Percentiles rank a stretch among this genome's conserved stretches.
phyloP scores from a whole-genome alignment of 164 flowering plant genomes.

The Piper betle region DNA sequence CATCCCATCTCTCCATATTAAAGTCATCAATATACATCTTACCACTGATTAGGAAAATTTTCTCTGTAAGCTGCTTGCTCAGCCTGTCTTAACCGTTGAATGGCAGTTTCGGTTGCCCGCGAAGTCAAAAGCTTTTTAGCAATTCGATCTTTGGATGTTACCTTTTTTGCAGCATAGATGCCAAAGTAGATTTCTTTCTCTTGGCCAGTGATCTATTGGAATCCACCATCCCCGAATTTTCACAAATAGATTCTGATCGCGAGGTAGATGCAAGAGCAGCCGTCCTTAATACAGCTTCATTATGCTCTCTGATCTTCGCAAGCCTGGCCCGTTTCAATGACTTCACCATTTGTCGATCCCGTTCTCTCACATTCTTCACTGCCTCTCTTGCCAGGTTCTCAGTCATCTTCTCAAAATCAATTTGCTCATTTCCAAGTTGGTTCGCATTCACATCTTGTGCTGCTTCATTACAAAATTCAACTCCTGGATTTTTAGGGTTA shows the following conservation, averaged over 20 bases:
- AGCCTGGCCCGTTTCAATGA: conserved; percentile 61
- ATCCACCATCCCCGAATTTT: conserved; percentile 17
- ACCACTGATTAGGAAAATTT: conserved; percentile 85
- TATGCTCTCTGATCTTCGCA: conserved; percentile 72
- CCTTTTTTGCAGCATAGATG: conserved; percentile 82
- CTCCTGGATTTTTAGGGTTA: conserved; percentile 29
- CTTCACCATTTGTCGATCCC: conserved; percentile 48
- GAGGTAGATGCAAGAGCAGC: conserved; percentile 85
- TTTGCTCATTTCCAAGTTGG: neutral
- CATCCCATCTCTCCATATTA: no score
- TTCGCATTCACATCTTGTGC: neutral
- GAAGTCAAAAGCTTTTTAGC: conserved; percentile 42
- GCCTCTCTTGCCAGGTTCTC: conserved; percentile 61
- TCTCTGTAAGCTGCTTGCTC: conserved; percentile 63
- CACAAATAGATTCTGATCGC: conserved; percentile 38
- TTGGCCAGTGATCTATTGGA: conserved; percentile 7
- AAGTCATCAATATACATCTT: conserved; percentile 3
- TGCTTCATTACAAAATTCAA: conserved; percentile 14
- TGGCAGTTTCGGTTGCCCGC: conserved; percentile 36
- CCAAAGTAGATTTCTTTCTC: conserved; percentile 44
- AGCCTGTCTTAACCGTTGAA: conserved; percentile 31
- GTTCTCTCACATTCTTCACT: conserved; percentile 59
- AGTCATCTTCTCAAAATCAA: conserved; percentile 18
- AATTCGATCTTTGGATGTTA: conserved; percentile 54
- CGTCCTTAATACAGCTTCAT: conserved; percentile 58